Evolutionary conservation across 83 land plant genomes (phyloP).

Genomic region (Diphasiastrum complanatum): DNA sequence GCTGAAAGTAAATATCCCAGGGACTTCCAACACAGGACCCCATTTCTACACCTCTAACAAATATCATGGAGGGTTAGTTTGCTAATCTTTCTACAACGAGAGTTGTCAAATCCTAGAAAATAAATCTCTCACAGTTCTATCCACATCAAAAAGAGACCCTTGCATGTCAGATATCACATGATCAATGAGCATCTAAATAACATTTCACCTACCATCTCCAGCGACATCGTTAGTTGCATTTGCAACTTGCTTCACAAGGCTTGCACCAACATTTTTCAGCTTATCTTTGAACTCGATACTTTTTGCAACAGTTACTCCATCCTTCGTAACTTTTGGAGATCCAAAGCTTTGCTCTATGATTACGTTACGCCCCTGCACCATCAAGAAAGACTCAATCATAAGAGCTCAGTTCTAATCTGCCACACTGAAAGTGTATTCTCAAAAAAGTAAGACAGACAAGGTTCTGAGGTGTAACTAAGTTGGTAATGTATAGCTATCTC

Average conservation of each 20-base stretch:
- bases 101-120: no score
- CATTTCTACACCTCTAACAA: no score
- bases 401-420: background rate
- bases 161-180: background rate
- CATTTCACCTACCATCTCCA: conserved; percentile 27
- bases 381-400: background rate
- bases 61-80: no score
- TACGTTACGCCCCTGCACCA: conserved; percentile 40
- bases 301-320: conserved; percentile 42
- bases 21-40: no score
- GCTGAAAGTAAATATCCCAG: no score
- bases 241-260: conserved; percentile 44
- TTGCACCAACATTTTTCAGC: conserved; percentile 37
- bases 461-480: background rate
- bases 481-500: background rate
- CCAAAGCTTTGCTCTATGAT: conserved; percentile 30
- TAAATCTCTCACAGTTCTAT: background rate
- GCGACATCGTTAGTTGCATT: conserved; percentile 38
- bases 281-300: conserved; percentile 35
- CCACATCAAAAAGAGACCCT: background rate
- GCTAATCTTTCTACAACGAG: no score
- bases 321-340: conserved; percentile 37
- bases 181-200: background rate
- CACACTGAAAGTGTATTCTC: background rate
- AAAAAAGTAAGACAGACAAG: background rate